Evolutionary conservation across 176 grass and related monocot species (phyloP), one percentile per base, ranked within the genome.

Genomic region (Metroxylon sagu): DNA sequence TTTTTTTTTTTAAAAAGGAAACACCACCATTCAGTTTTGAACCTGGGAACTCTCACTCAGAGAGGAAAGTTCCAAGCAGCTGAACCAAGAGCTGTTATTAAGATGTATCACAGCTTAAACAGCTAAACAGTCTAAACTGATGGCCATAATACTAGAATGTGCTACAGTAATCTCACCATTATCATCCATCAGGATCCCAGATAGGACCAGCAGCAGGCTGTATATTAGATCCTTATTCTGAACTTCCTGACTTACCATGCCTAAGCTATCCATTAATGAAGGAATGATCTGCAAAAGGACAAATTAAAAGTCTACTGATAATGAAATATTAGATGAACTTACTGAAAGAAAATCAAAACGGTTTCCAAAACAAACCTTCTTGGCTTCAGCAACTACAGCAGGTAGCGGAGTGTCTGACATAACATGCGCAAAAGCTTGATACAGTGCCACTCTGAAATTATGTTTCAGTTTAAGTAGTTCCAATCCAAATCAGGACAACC

Each of bases 131-230:
- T 17, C 21, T 23, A 23, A 23, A 43, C 8, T 14, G 35, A 43
- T 43, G 12, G 2, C 35, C 35, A 43, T 43, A 43, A 43, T 43
- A 43, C 35, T 12, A 43, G 35, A 43, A 43, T 14, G 35, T 43
- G 31, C 7, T 39, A 52, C 14, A 73, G 61, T 30, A 53, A 57
- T 77, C 71, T 81, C 71, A 96, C 91, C 91, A 59, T 80, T 87
- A 64, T 85, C 71, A 75, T 96, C 86, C 86, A 90, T 87, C 50
- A 96, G 59, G 49, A 96, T 82, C 78, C 91, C 91, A 75, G 91
- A 96, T 59, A 96, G 69, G 54, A 90, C 83, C 19, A 96, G 72
- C 60, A 90, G 75, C 43, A 85, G 80, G 74, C 72, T 87, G 70
- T 96, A 96, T 14, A 82, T 65, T 57, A 96, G 52, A 82, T 96